Percentiles rank a stretch among this genome's conserved stretches.
These are phyloP conservation scores for Pythium rishiriense DNA, from an alignment of 352 stramenopile genomes.

Conservation along the genomic window DNA sequence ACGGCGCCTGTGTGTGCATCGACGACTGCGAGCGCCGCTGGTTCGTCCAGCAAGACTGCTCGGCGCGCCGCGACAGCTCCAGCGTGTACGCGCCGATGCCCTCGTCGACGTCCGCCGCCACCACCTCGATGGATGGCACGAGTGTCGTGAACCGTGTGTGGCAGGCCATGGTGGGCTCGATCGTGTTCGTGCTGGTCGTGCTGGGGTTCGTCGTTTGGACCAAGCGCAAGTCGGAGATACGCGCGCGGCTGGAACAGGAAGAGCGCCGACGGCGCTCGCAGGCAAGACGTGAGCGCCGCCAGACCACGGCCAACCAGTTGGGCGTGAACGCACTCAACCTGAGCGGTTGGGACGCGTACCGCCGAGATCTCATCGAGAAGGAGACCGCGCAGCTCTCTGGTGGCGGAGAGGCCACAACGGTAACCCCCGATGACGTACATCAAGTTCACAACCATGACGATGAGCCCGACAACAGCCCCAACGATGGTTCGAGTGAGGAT, in stretches of 20 bases:
- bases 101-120: not conserved
- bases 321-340: slow-evolving; percentile 17
- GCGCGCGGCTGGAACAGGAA: not conserved
- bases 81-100: not conserved
- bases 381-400: slow-evolving; percentile 6
- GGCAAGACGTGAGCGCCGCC: slow-evolving; percentile 5
- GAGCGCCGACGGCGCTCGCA: slow-evolving; percentile 5
- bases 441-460: not conserved
- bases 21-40: slow-evolving; percentile 25
- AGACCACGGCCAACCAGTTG: not conserved
- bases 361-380: slow-evolving; percentile 22
- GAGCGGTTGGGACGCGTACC: slow-evolving; percentile 21
- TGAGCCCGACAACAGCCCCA: not conserved
- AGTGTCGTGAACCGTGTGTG: slow-evolving; percentile 14
- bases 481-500: not conserved
- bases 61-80: not conserved
- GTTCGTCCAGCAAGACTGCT: slow-evolving; percentile 19
- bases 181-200: slow-evolving; percentile 16
- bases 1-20: slow-evolving; percentile 19
- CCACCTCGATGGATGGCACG: not conserved
- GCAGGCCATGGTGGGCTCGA: slow-evolving; percentile 18
- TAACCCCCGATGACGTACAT: not conserved
- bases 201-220: slow-evolving; percentile 7
- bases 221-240: not conserved
- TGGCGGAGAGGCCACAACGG: not conserved